Conservation (phyloP, 2,329 filamentous ascomycete genomes). For the Penicillium hordei region DNA sequence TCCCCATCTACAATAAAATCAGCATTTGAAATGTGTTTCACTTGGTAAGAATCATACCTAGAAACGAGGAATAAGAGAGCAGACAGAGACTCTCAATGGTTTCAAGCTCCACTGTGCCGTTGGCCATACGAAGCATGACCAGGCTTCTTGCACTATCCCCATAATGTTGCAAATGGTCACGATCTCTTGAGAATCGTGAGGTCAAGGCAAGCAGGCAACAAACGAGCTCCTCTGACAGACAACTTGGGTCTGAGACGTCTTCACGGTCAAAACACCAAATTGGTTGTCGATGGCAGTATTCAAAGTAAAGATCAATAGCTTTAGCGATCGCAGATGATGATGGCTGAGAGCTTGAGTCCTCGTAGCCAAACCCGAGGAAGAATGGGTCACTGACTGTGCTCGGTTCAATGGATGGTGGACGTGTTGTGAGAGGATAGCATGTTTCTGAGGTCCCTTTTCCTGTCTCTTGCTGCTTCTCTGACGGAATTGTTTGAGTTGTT, state of each 20-base stretch:
- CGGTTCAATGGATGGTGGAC: slow-evolving; percentile 21
- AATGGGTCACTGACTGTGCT: slow-evolving; percentile 23
- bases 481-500: slow-evolving; percentile 18
- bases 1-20: slow-evolving; percentile 46
- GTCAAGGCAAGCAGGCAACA: slow-evolving; percentile 38
- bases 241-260: slow-evolving; percentile 30
- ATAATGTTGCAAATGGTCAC: slow-evolving; percentile 35
- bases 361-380: slow-evolving; percentile 24
- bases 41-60: slow-evolving; percentile 39
- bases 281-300: slow-evolving; percentile 40
- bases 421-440: slow-evolving; percentile 17
- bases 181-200: slow-evolving; percentile 32
- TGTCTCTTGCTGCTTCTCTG: slow-evolving; percentile 6
- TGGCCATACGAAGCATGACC: slow-evolving; percentile 53
- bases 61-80: slow-evolving; percentile 52
- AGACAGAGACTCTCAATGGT: slow-evolving; percentile 55
- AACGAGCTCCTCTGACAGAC: slow-evolving; percentile 34
- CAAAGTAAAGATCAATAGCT: slow-evolving; percentile 36
- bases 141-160: slow-evolving; percentile 39
- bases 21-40: neutral
- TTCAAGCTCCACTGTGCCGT: slow-evolving; percentile 51
- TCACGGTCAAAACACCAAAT: slow-evolving; percentile 40
- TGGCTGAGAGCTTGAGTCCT: slow-evolving; percentile 26
- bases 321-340: slow-evolving; percentile 25
- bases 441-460: slow-evolving; percentile 14